Conservation (phyloP, 306 rosid genomes). For the Vigna trinervia region DNA sequence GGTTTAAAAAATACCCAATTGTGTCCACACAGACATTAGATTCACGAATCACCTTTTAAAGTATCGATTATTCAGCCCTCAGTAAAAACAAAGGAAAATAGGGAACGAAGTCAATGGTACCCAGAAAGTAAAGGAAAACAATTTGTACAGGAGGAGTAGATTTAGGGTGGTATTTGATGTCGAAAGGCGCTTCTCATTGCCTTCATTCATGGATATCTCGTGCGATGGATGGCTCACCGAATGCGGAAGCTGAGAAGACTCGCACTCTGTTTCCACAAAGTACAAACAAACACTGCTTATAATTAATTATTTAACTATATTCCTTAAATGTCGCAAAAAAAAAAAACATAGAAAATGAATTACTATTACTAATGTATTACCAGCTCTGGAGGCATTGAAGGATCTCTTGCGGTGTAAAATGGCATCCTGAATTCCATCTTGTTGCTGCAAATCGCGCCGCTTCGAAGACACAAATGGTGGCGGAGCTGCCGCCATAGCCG, state of each 20-base stretch:
- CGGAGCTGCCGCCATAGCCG: slow-evolving; percentile 79
- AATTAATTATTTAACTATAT: not conserved
- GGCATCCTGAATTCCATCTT: slow-evolving; percentile 96
- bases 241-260: slow-evolving; percentile 61
- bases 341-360: not conserved
- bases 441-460: slow-evolving; percentile 87
- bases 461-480: slow-evolving; percentile 51
- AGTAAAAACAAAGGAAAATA: not conserved
- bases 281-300: too few species aligned
- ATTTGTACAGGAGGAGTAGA: not conserved
- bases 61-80: not conserved
- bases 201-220: slow-evolving; percentile 54
- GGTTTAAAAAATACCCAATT: not conserved
- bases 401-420: slow-evolving; percentile 95
- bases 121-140: not conserved
- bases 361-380: slow-evolving; percentile 41
- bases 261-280: slow-evolving; percentile 55
- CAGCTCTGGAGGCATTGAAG: slow-evolving; percentile 76
- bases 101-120: not conserved
- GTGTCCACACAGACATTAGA: not conserved
- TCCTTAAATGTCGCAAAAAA: not conserved
- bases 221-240: slow-evolving; percentile 64
- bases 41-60: slow-evolving; percentile 1
- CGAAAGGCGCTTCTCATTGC: slow-evolving; percentile 38
- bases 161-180: not conserved